Evolutionary conservation across 345 rosid genomes (phyloP).

Genomic region (Salix viminalis): DNA sequence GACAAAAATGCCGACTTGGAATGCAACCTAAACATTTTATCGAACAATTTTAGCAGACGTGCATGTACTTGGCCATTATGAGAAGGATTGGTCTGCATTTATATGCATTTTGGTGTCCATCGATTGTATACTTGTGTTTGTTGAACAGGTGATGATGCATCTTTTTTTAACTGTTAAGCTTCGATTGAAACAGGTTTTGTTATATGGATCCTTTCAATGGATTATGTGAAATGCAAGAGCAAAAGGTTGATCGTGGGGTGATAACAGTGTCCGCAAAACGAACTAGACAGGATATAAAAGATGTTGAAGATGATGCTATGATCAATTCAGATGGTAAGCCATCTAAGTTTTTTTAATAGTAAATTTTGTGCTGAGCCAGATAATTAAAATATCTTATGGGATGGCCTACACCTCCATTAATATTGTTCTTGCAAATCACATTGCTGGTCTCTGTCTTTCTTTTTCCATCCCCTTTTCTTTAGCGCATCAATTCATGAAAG

Average conservation of each 20-base stretch:
- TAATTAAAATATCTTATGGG: background rate
- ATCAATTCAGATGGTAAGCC: slow-evolving; percentile 14
- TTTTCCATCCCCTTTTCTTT: background rate
- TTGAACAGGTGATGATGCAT: background rate
- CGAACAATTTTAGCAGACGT: no score
- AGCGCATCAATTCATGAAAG: no score
- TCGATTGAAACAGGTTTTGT: slow-evolving; percentile 25
- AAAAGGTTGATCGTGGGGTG: slow-evolving; percentile 18
- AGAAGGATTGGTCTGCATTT: background rate
- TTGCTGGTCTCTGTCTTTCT: background rate
- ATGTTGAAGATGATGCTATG: slow-evolving; percentile 1
- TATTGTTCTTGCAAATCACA: no score
- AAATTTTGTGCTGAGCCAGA: background rate
- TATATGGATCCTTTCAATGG: slow-evolving; percentile 31
- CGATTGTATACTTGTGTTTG: background rate
- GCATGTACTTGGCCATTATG: no score
- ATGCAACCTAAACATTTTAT: no score
- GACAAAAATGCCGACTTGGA: no score
- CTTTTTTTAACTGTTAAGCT: background rate
- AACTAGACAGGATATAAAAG: slow-evolving; percentile 15
- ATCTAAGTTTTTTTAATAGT: background rate
- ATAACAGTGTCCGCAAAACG: slow-evolving; percentile 29
- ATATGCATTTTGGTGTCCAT: background rate
- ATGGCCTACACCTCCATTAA: background rate
- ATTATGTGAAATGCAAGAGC: slow-evolving; percentile 28